These are phyloP conservation scores for Alternaria triticina DNA, from an alignment of 2,329 filamentous ascomycete species.

Conservation along the genomic window DNA sequence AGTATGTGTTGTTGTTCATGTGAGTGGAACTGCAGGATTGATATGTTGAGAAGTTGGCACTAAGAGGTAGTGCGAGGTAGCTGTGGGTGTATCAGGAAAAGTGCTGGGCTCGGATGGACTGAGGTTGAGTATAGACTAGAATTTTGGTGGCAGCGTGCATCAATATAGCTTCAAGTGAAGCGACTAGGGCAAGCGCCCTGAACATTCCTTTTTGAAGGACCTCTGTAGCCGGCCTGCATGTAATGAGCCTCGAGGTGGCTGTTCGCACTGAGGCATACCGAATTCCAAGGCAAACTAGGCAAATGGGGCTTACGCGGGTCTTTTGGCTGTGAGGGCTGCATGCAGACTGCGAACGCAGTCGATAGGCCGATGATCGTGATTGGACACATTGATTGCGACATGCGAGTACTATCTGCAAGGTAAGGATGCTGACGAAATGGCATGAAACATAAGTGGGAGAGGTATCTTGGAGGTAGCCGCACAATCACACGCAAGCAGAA, in stretches of 20 bases:
- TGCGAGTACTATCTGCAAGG: not conserved
- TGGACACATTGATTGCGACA: not conserved
- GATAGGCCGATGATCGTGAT: not conserved
- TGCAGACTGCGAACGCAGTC: not conserved
- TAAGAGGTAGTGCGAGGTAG: not conserved
- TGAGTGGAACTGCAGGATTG: not conserved
- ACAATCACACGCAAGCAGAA: constrained; percentile 5
- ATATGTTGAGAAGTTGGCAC: not conserved
- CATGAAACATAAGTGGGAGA: not conserved
- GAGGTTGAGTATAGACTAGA: not conserved
- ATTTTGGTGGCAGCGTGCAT: not conserved
- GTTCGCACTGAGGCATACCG: constrained; percentile 12
- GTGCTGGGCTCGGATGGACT: not conserved
- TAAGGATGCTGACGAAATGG: not conserved
- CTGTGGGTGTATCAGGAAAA: not conserved
- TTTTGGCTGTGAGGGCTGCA: not conserved
- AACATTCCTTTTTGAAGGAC: constrained; percentile 8
- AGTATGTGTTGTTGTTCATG: constrained; percentile 4
- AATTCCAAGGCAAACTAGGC: constrained; percentile 26
- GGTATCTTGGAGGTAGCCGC: not conserved
- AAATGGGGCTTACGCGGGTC: constrained; percentile 18
- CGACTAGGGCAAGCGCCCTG: not conserved
- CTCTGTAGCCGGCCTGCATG: constrained; percentile 9
- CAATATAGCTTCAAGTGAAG: constrained; percentile 4
- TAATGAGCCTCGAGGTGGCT: constrained; percentile 13